Conservation (phyloP, 805 yeast genomes). For the Kazachstania martiniae region DNA sequence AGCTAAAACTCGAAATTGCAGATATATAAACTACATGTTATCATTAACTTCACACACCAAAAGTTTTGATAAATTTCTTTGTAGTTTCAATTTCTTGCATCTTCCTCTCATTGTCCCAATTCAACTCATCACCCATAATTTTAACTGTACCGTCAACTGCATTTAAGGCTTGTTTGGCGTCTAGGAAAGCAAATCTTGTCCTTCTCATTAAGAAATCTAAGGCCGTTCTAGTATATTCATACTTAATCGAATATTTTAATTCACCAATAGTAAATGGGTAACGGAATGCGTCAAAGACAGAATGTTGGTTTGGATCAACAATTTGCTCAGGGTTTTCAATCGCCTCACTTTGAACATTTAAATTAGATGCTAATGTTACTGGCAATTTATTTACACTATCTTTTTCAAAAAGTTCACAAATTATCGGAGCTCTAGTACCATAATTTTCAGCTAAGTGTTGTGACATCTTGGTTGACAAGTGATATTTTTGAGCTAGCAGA, state of each 20-base stretch:
- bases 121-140: slow-evolving; percentile 68
- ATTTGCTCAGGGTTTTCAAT: slow-evolving; percentile 1
- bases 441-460: slow-evolving; percentile 76
- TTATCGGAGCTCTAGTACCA: slow-evolving; percentile 79
- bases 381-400: slow-evolving; percentile 52
- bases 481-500: slow-evolving; percentile 68
- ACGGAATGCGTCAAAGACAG: slow-evolving; percentile 35
- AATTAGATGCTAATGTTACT: slow-evolving; percentile 45
- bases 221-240: slow-evolving; percentile 84
- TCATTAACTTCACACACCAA: too few species aligned
- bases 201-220: slow-evolving; percentile 87
- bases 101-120: slow-evolving; percentile 58
- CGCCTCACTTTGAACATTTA: slow-evolving; percentile 13
- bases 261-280: slow-evolving; percentile 90
- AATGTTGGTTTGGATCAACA: background rate
- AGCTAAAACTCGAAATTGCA: background rate
- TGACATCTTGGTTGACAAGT: slow-evolving; percentile 61
- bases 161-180: slow-evolving; percentile 69
- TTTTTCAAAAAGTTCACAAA: slow-evolving; percentile 45
- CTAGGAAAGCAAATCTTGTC: slow-evolving; percentile 84
- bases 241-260: slow-evolving; percentile 64
- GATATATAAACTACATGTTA: background rate
- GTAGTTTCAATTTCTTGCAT: slow-evolving; percentile 41
- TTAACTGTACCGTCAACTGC: slow-evolving; percentile 81
- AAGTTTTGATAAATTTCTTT: slow-evolving; percentile 46